These are phyloP conservation scores for Euphrasia arctica DNA, from an alignment of 305 asterid genomes.

Conservation along the genomic window DNA sequence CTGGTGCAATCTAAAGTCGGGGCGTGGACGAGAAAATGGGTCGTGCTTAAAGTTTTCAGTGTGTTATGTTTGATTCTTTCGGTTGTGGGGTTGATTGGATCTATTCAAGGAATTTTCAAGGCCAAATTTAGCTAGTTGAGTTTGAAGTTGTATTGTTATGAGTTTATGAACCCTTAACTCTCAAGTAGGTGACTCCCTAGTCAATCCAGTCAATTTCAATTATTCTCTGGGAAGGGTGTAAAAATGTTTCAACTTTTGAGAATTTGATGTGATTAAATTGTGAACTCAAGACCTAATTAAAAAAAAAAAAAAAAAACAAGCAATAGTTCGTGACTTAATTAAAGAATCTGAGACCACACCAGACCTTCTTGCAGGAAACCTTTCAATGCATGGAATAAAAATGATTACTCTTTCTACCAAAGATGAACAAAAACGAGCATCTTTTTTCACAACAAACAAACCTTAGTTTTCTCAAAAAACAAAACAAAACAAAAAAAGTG, in stretches of 20 bases:
- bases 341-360: neutral
- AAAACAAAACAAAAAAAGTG: too few relatives aligned
- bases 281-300: too few relatives aligned
- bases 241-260: too few relatives aligned
- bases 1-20: conserved; percentile 42
- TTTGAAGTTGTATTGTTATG: too few relatives aligned
- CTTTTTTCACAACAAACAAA: neutral
- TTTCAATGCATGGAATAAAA: neutral
- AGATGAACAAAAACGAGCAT: neutral
- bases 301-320: too few relatives aligned
- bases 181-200: too few relatives aligned
- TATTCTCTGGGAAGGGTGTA: too few relatives aligned
- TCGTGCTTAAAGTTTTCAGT: conserved; percentile 40
- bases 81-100: conserved; percentile 54
- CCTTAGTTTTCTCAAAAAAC: neutral
- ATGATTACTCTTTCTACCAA: neutral
- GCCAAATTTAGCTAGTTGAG: conserved; percentile 35
- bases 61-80: conserved; percentile 42
- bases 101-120: conserved; percentile 43
- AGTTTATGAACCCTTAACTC: too few relatives aligned
- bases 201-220: too few relatives aligned
- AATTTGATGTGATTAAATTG: too few relatives aligned
- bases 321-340: neutral
- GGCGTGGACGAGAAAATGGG: conserved; percentile 50
- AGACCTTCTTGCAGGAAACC: neutral